Evolutionary conservation across 2,329 filamentous ascomycete genomes (phyloP).

Genomic region (Hymenoscyphus linearis): DNA sequence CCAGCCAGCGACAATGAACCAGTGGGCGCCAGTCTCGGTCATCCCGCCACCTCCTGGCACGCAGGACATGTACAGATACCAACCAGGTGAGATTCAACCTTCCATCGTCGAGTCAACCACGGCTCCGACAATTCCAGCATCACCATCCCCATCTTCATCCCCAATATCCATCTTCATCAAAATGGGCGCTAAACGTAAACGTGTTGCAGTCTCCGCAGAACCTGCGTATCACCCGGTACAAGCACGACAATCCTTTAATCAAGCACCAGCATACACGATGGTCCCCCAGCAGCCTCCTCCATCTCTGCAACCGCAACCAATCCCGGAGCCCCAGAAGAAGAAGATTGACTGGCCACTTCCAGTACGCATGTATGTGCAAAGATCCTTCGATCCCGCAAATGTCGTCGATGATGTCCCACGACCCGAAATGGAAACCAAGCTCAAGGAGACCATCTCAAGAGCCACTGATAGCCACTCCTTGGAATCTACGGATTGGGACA

Average conservation of each 20-base stretch:
- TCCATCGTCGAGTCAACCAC: not conserved
- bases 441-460: conserved; percentile 79
- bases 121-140: not conserved
- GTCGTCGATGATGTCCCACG: conserved; percentile 56
- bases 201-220: conserved; percentile 33
- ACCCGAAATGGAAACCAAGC: conserved; percentile 72
- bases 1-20: conserved; percentile 23
- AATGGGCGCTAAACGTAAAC: conserved; percentile 28
- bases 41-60: conserved; percentile 38
- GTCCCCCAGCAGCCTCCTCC: conserved; percentile 34
- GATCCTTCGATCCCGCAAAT: conserved; percentile 76
- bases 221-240: conserved; percentile 41
- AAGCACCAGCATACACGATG: conserved; percentile 32
- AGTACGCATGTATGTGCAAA: conserved; percentile 84
- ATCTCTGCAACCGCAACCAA: conserved; percentile 21
- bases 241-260: conserved; percentile 36
- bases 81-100: conserved; percentile 21
- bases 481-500: conserved; percentile 74
- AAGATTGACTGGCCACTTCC: conserved; percentile 72
- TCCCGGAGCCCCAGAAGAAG: conserved; percentile 37
- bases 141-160: too few relatives aligned
- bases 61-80: conserved; percentile 28
- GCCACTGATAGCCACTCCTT: conserved; percentile 71
- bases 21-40: conserved; percentile 19
- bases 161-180: not conserved